Base-by-base conservation (phyloP, 495 filamentous ascomycete species). In the Talaromyces adpressus region DNA sequence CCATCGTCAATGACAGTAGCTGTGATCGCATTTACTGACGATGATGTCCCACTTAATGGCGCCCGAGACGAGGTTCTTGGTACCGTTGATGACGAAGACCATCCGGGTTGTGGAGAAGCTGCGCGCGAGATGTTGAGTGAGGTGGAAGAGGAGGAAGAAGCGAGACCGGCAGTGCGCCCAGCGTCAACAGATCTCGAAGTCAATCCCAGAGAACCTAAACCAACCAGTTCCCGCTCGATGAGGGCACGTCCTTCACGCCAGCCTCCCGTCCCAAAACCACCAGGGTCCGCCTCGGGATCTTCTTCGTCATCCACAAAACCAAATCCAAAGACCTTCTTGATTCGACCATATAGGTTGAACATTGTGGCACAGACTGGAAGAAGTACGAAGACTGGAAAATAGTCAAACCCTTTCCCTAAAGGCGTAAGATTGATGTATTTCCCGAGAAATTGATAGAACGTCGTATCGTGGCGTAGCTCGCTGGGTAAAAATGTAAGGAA, bases 231-330 rank as follows among this genome's bases (percentile, higher is more conserved):
- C 14, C 93, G 86, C 64, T 97, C 91, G 63, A 98, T 97, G 12
- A 98, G 81, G 30, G 92, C 91, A n/a, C 90, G 83, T 14, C 94
- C 94, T 77, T 98, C 94, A 36, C 93, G 81, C 94, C 94, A 98
- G 16, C 88, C 85, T 23, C 89, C 90, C n/a, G 85, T 84, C 32
- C 92, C 92, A 62, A 86, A 89, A 9, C 82, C 86, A 29, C 81
- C 76, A 5, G 78, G 77, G 57, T 82, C 82, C 41, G 87, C 87
- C 36, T 85, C 87, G 39, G 86, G 81, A 59, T 89, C 87, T 34
- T 89, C 86, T 27, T 91, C 89, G 47, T 90, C 87, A 45, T 93
- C 85, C 11, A 89, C 77, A 20, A 88, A 80, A 25, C 87, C 90
- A 69, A 93, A 92, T 7, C 93, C 92, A 65, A 92, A 83, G 47